Base-by-base conservation (phyloP, 1,284 basidiomycete species). In the Prillingera fragicola region DNA sequence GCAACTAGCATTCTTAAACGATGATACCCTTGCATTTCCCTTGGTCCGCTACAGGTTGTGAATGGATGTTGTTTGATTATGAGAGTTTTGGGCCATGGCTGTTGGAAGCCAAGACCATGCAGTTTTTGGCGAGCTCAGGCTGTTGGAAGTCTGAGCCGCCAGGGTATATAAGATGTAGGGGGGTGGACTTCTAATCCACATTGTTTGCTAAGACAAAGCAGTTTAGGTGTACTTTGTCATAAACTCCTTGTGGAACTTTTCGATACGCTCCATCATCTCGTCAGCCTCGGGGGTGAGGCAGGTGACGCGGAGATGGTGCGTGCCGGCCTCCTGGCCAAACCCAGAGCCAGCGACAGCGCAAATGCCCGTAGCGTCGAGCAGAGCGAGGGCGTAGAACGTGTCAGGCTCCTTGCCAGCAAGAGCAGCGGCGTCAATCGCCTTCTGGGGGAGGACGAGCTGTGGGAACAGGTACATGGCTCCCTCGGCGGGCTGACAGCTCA, bases 401-500 rank as follows among this genome's bases (percentile, higher is more conserved):
- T 94, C 89, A 3, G 88, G 83, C 50, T 78, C 78, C 73, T 85
- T 85, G 5, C 82, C 83, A 0, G 74, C 77, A 53, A 75, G 69
- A 50, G 74, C 65, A 27, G 89, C 90, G 1, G 79, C 85, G 40
- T 80, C 76, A 42, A 82, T 69, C 3, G 86, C 89, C 52, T 76
- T 78, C n/a, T 75, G 57, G 4, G 86, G 78, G 19, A 90, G 70
- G 22, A 75, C 71, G 44, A 90, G 77, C 46, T 74, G 74, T 12
- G 87, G 87, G 74, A 82, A 89, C 28, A 90, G 75, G 69, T 90
- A 90, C 56, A 90, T 74, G 12, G 87, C 90, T 2, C 90, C 91
- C 18, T 72, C 67, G 13, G 86, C 85, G 57, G 84, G 75, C 46
- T 89, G 85, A 66, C 88, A 92, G 12, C 80, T 81, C 41, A 89